Base-by-base conservation (phyloP, 306 rosid genomes). In the Dryas alaskensis region DNA sequence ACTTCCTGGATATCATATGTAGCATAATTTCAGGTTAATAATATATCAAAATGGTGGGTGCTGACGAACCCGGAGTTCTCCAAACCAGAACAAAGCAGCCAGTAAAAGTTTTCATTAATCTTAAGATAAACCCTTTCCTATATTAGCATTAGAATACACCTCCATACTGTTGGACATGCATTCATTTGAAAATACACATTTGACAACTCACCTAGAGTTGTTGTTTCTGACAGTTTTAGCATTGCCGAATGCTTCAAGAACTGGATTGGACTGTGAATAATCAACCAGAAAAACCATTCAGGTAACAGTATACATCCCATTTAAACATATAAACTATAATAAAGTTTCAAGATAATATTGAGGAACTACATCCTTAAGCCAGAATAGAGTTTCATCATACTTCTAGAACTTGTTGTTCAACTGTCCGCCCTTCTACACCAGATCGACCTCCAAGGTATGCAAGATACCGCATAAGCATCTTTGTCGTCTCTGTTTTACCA, bases 341-440 rank as follows among this genome's bases (percentile, higher is more conserved):
- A 67, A 76, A 78, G 47, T 59, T 27, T 71, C 44, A 68, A 65
- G 77, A 69, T 16, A 49, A 40, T 42, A 60, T 57, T 76, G 48
- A 67, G 55, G 39, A 80, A 81, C 64, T 48, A 73, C 53, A 67
- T 50, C 42, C 16, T 68, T 43, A 27, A 62, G 37, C 40, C 71
- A 69, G 43, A 63, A 65, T 8, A 63, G 12, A 65, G 79, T 82
- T 48, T 65, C 59, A 47, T 78, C 91, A 58, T 88, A 95, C 99
- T 83, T 95, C 99, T 69, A 95, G 85, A 84, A 95, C 99, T 95
- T 95, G 99, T 70, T 95, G 99, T 84, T 95, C 99, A 81, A 95
- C 99, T 65, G 99, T 95, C 43, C 99, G 84, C 67, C 99, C 99
- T 90, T 95, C 99, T 70, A 95, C 99, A 72, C 99, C 99, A 80